Percentiles rank a stretch among this genome's conserved stretches.
Evolutionary conservation across 495 filamentous ascomycete genomes (phyloP).

Genomic region (Aspergillus hancockii): DNA sequence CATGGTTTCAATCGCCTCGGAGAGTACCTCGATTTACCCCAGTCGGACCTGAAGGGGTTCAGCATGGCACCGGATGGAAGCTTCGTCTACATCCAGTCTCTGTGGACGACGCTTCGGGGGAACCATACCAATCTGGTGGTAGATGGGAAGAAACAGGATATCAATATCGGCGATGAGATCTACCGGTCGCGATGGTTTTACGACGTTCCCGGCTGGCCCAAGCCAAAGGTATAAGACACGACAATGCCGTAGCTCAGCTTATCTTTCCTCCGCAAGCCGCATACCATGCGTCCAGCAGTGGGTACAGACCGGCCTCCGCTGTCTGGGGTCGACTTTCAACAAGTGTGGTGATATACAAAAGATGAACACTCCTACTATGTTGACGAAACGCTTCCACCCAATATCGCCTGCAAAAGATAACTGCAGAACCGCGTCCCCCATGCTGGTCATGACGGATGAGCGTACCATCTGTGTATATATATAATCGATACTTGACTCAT

Average conservation of each 20-base stretch:
- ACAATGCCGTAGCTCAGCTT: background rate
- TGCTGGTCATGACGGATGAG: background rate
- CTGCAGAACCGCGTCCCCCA: background rate
- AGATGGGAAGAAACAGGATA: conserved; percentile 20
- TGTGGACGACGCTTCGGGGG: conserved; percentile 25
- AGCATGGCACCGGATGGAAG: conserved; percentile 29
- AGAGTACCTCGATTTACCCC: conserved; percentile 25
- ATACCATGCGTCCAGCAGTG: too few relatives aligned
- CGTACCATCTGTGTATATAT: background rate
- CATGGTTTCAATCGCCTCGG: conserved; percentile 24
- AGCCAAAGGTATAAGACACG: conserved; percentile 7
- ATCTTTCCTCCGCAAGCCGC: too few relatives aligned
- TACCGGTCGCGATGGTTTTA: conserved; percentile 33
- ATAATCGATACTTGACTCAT: too few relatives aligned
- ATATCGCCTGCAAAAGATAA: too few relatives aligned
- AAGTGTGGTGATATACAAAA: too few relatives aligned
- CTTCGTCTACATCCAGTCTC: conserved; percentile 30
- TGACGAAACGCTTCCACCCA: too few relatives aligned
- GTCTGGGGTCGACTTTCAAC: too few relatives aligned
- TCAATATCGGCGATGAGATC: conserved; percentile 30
- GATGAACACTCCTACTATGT: too few relatives aligned
- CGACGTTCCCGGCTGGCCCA: conserved; percentile 35
- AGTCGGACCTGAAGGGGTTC: conserved; percentile 31
- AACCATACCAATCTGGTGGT: conserved; percentile 30
- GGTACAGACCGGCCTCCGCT: too few relatives aligned